Base-by-base conservation (phyloP, 2,329 filamentous ascomycete genomes). In the Cercospora nicotianae region DNA sequence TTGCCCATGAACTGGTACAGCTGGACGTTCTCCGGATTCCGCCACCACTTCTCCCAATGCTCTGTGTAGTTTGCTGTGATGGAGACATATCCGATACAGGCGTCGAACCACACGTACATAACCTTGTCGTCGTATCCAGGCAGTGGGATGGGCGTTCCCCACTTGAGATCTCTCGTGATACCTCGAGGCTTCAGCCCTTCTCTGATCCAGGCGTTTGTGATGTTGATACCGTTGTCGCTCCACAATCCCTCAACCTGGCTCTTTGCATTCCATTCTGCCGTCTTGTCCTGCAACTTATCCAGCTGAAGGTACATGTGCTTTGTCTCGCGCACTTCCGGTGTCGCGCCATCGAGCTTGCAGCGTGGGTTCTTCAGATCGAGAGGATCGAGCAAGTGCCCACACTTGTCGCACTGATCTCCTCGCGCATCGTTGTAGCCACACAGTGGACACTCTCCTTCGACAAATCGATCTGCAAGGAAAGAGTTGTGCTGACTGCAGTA, bases 1-100 rank as follows among this genome's bases (percentile, higher is more conserved):
- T 97, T 97, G 81, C 94, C 94, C 88, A 97, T 92, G 84, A 97
- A 96, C 82, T 97, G 94, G 80, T 95, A 97, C 12, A 97, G 87
- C 77, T 90, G 87, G 59, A 97, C 93, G 36, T 96, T 86, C 55
- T 96, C 90, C 0, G 93, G 92, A 79, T 96, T 91, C 77, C 91
- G 89, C 94, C 94, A 97, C 94, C 94, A 97, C 77, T 92, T 87
- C 82, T 96, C 89, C 94, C 94, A 97, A 70, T 96, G 86, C 55
- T 89, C 86, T 5, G 93, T 97, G 79, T 96, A 96, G 74, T 89
- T 93, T 71, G 92, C 92, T 1, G 94, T 97, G 73, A 97, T 97
- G 1, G 93, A 96, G n/a, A 93, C 90, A 78, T 97, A 97, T 20
- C 94, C 94, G 76, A 97, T 95, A 80, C 92, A 95, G 64, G 92